Percentiles rank a stretch among this genome's conserved stretches.
Conservation (phyloP, 352 stramenopile genomes). For the Lagenidium sp. region DNA sequence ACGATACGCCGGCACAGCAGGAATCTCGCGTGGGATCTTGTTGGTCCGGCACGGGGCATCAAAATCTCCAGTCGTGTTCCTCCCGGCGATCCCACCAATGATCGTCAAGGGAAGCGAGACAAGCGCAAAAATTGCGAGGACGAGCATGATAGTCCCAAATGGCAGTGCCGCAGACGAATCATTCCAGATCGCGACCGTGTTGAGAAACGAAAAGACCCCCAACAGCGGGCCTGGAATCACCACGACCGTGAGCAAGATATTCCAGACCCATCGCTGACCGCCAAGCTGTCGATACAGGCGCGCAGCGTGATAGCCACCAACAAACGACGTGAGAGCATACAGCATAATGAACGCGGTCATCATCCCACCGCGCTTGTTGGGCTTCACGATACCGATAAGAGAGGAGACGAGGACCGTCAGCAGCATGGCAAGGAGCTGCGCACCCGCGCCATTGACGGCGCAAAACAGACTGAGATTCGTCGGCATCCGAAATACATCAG, state of each 20-base stretch:
- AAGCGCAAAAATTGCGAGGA: constrained; percentile 89
- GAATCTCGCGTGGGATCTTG: constrained; percentile 94
- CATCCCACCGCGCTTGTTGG: constrained; percentile 90
- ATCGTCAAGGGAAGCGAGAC: constrained; percentile 92
- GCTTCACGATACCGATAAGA: constrained; percentile 88
- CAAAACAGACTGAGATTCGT: constrained; percentile 87
- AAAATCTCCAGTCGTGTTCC: constrained; percentile 89
- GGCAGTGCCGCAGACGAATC: constrained; percentile 94
- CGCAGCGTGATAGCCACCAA: constrained; percentile 91
- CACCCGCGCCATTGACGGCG: constrained; percentile 88
- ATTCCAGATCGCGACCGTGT: constrained; percentile 93
- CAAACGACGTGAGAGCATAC: constrained; percentile 90
- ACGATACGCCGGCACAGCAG: constrained; percentile 85
- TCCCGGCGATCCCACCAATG: constrained; percentile 91
- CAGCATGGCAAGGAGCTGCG: constrained; percentile 92
- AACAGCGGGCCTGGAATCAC: constrained; percentile 91
- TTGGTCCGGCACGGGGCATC: constrained; percentile 93
- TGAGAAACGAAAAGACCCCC: constrained; percentile 92
- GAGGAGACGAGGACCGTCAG: constrained; percentile 89
- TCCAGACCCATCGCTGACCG: constrained; percentile 93
- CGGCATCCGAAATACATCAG: constrained; percentile 96
- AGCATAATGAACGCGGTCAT: constrained; percentile 92
- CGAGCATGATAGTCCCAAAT: constrained; percentile 94
- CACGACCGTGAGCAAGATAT: constrained; percentile 87
- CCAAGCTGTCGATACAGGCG: constrained; percentile 93